phyloP scores from a whole-genome alignment of 805 yeast species.

The Cyberlindnera xylosilytica region DNA sequence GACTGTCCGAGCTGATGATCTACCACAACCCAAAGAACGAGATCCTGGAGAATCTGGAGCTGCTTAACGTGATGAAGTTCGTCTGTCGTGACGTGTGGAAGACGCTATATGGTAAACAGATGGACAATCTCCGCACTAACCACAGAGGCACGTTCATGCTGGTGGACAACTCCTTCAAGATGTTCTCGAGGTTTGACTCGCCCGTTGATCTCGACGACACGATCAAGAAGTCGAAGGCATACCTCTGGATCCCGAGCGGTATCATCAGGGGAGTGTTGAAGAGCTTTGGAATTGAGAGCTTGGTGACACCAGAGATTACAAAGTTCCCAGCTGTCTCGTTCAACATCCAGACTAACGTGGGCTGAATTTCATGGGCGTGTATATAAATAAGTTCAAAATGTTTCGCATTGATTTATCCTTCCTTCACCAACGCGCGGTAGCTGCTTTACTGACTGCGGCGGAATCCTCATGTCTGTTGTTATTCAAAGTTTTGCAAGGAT shows the following conservation, averaged over 20 bases:
- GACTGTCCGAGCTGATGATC: constrained; percentile 45
- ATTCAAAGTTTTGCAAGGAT: too few relatives aligned
- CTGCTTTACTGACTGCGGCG: too few relatives aligned
- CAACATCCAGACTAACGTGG: constrained; percentile 55
- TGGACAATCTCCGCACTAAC: constrained; percentile 89
- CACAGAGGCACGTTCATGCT: constrained; percentile 83
- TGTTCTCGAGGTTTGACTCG: constrained; percentile 49
- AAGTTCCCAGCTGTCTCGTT: constrained; percentile 68
- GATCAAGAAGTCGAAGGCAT: constrained; percentile 40
- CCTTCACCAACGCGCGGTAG: too few relatives aligned
- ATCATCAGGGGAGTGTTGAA: constrained; percentile 68
- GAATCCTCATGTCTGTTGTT: too few relatives aligned
- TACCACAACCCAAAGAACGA: constrained; percentile 48
- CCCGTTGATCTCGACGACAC: constrained; percentile 43
- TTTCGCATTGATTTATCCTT: too few relatives aligned
- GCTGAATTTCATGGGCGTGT: neutral
- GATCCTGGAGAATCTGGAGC: constrained; percentile 50
- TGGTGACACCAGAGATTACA: constrained; percentile 61
- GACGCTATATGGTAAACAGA: constrained; percentile 73
- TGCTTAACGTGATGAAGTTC: constrained; percentile 84
- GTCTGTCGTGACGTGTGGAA: constrained; percentile 93
- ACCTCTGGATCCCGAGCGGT: constrained; percentile 73
- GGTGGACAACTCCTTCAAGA: constrained; percentile 62
- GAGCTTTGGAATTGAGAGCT: constrained; percentile 64
- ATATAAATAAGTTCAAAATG: too few relatives aligned